Percentiles rank a stretch among this genome's conserved stretches.
phyloP scores from a whole-genome alignment of 257 asterid genomes.

The Solanum ossicruentum region DNA sequence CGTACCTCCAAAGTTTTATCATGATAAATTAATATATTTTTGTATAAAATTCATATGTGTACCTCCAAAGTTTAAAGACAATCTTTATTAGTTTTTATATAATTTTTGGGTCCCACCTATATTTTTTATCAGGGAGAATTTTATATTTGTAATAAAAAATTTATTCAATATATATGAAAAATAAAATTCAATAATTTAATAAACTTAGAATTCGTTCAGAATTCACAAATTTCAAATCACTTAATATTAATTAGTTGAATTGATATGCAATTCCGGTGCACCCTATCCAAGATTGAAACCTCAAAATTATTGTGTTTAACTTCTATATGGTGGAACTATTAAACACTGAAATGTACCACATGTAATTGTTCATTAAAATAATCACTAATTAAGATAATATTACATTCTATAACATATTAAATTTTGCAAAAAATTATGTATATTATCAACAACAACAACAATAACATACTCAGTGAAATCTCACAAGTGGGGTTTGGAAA shows the following conservation, averaged over 20 bases:
- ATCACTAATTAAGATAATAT: not conserved
- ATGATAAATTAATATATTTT: no score
- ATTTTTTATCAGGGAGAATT: not conserved
- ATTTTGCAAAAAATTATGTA: not conserved
- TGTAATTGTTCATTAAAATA: not conserved
- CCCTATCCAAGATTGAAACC: not conserved
- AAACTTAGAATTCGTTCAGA: not conserved
- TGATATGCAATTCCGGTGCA: not conserved
- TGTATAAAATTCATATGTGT: not conserved
- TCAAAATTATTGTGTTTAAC: not conserved
- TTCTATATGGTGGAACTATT: not conserved
- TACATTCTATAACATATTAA: not conserved
- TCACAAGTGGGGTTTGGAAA: no score
- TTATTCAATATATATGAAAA: not conserved
- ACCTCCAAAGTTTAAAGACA: not conserved
- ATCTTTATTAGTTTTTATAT: not conserved
- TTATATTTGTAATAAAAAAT: no score
- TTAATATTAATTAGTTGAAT: not conserved
- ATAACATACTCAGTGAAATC: no score
- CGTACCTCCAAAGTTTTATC: not conserved
- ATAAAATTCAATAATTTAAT: not conserved
- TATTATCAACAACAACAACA: no score
- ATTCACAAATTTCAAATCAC: accelerated
- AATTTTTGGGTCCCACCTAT: not conserved
- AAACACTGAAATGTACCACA: not conserved